A percentile compares a stretch with the other conserved stretches of the same genome.
These are phyloP conservation scores for Backusella morwellensis DNA, from an alignment of 192 early-diverging fungal species.

Conservation along the genomic window DNA sequence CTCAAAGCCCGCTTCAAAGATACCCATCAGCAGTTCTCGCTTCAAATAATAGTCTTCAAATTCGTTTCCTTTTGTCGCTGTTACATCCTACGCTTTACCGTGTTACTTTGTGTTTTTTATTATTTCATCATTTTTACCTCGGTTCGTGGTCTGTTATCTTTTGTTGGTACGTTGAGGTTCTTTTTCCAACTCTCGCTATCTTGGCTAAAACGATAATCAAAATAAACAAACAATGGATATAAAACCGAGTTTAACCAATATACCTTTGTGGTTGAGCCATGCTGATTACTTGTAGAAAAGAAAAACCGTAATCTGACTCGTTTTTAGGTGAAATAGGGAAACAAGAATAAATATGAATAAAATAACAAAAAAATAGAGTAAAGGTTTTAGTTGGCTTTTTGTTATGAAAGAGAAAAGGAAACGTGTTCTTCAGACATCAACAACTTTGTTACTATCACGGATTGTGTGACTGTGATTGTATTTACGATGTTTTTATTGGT, in stretches of 20 bases:
- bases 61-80: constrained; percentile 99
- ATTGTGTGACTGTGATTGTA: neutral
- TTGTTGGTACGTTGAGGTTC: constrained; percentile 72
- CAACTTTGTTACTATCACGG: neutral
- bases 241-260: neutral
- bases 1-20: constrained; percentile 99
- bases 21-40: constrained; percentile 96
- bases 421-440: neutral
- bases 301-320: neutral
- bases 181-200: constrained; percentile 77
- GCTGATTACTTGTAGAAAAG: neutral
- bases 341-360: neutral
- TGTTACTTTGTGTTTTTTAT: neutral
- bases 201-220: constrained; percentile 36
- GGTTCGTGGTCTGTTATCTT: constrained; percentile 90
- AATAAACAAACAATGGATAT: neutral
- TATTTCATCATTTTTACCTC: constrained; percentile 44
- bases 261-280: neutral
- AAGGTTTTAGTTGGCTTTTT: neutral
- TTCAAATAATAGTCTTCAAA: constrained; percentile 99
- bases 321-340: neutral
- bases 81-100: constrained; percentile 70
- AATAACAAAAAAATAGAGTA: neutral
- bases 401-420: neutral
- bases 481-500: neutral